Evolutionary conservation across 2,329 filamentous ascomycete genomes (phyloP).

Genomic region (Calonectria leucothoes): DNA sequence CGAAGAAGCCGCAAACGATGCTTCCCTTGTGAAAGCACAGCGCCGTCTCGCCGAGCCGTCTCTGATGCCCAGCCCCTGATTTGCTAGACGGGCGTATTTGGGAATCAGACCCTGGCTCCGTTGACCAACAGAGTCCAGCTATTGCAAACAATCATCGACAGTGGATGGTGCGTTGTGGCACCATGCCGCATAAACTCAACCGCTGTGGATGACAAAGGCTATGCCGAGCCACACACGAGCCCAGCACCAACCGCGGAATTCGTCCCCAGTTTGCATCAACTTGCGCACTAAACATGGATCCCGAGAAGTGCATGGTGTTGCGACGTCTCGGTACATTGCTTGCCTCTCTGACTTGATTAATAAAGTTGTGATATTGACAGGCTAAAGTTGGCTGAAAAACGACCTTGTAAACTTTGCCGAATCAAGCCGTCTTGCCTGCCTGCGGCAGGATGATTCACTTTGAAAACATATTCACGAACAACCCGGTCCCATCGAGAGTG

Average conservation of each 20-base stretch:
- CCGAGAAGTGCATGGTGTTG: constrained; percentile 24
- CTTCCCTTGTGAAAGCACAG: constrained; percentile 20
- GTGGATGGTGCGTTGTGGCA: constrained; percentile 30
- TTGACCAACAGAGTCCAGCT: constrained; percentile 29
- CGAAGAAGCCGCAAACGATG: constrained; percentile 31
- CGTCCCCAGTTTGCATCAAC: constrained; percentile 33
- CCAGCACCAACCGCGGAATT: constrained; percentile 27
- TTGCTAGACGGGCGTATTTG: constrained; percentile 15
- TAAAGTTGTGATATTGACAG: neutral
- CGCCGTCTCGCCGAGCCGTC: constrained; percentile 32
- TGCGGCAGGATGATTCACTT: constrained; percentile 10
- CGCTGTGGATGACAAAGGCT: constrained; percentile 22
- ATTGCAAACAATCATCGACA: constrained; percentile 17
- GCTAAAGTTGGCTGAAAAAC: neutral
- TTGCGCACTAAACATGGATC: constrained; percentile 26
- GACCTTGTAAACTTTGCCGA: neutral
- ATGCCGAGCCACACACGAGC: constrained; percentile 28
- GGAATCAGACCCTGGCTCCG: constrained; percentile 21
- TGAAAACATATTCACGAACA: constrained; percentile 5
- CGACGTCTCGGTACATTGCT: neutral
- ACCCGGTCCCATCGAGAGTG: neutral
- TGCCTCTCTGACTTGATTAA: constrained; percentile 10
- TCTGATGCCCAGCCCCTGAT: constrained; percentile 12
- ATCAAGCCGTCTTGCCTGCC: neutral
- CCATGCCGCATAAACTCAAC: constrained; percentile 25